Evolutionary conservation across 1,139 yeast genomes (phyloP), one percentile per base, ranked within the genome.

Genomic region (Maudiozyma humilis): DNA sequence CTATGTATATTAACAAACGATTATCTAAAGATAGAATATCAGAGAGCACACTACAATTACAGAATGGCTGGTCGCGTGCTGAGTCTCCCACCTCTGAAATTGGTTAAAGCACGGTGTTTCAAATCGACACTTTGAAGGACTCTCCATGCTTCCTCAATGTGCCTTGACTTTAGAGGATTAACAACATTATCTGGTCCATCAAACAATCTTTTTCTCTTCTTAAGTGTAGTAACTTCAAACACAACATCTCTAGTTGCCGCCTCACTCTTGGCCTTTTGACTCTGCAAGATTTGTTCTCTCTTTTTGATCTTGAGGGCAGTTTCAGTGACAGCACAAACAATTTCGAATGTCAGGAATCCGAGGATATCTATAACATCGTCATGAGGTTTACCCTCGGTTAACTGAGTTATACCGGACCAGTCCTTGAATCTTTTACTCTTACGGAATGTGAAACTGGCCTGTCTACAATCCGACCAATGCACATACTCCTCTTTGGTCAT

Each of bases 401-500:
- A 66, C 45, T 79, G 83, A 0, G 87, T 68, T 41, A 91, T 78
- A 16, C 93, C 95, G 6, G 95, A 93, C 98, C 98, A 91, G 60
- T 91, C 99, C 58, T 94, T 75, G 60, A 91, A 91, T 57, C 96
- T 71, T 62, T 89, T 87, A 15, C 85, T 86, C 63, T 93, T 91
- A 55, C 97, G 73, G 58, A 88, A 91, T 0, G 98, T 93, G 61
- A 91, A 93, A 45, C 94, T 82, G 1, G 98, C 98, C 63, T 91
- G 98, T 52, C 99, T 77, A 66, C 98, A 91, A 61, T 91, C 99
- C 13, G 95, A 84, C 96, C 97, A 91, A 63, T 93, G 98, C 15
- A 89, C 98, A 56, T 91, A 91, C 62, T 91, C 98, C 58, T 91
- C 96, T 56, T 82, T 80, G 0, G 98, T 91, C 99, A 91, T 93